These are phyloP conservation scores for Furcasterigmium sp. DNA, from an alignment of 2,329 filamentous ascomycete genomes.

Conservation along the genomic window DNA sequence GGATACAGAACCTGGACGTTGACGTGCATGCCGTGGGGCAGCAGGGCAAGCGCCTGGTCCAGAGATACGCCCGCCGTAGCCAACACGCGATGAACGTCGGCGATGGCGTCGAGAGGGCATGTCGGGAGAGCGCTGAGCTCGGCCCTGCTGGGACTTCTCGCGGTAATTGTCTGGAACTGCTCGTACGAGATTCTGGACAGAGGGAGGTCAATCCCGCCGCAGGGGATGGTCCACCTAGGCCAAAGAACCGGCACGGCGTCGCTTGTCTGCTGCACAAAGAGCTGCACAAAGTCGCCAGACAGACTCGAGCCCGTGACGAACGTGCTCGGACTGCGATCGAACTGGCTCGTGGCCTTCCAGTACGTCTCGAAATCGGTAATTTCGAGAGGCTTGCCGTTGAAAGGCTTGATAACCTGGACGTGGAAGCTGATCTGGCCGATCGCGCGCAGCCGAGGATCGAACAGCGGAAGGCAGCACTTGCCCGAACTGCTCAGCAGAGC, in stretches of 20 bases:
- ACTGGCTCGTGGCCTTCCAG: constrained; percentile 96
- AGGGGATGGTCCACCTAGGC: constrained; percentile 75
- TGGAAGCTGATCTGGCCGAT: constrained; percentile 94
- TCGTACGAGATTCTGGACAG: constrained; percentile 72
- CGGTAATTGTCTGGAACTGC: constrained; percentile 59
- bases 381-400: constrained; percentile 84
- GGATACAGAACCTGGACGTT: constrained; percentile 93
- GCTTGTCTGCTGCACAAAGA: constrained; percentile 87
- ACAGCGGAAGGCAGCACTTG: constrained; percentile 79
- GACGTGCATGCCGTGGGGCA: constrained; percentile 77
- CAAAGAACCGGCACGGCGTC: constrained; percentile 85
- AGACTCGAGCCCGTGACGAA: constrained; percentile 93
- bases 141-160: constrained; percentile 32
- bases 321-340: constrained; percentile 78
- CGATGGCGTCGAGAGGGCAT: constrained; percentile 49
- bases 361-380: constrained; percentile 99
- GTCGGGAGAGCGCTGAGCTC: constrained; percentile 36
- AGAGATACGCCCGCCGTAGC: constrained; percentile 75
- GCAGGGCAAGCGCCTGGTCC: constrained; percentile 65
- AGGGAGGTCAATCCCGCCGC: constrained; percentile 74
- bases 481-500: constrained; percentile 70
- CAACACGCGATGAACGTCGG: constrained; percentile 66
- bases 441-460: constrained; percentile 83
- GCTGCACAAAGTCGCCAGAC: constrained; percentile 87
- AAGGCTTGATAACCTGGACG: constrained; percentile 95